Evolutionary conservation across 306 rosid species (phyloP).

Genomic region (Argentina anserina): DNA sequence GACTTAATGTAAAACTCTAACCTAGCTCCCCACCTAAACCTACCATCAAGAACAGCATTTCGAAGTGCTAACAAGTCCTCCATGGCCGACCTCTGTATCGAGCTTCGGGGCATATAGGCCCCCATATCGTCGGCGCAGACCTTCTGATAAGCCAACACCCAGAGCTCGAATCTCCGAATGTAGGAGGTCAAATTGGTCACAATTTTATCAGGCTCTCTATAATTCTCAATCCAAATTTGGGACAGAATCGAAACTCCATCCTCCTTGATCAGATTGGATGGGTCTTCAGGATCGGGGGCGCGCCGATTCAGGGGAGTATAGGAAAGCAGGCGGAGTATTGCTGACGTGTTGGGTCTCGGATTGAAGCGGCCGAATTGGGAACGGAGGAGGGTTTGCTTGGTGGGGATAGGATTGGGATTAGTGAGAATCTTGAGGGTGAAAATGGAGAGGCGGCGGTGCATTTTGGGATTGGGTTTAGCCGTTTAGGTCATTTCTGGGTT

Average conservation of each 20-base stretch:
- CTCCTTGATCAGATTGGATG: constrained; percentile 56
- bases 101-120: constrained; percentile 62
- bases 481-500: constrained; percentile 36
- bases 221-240: constrained; percentile 80
- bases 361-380: constrained; percentile 22
- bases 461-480: constrained; percentile 31
- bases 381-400: constrained; percentile 18
- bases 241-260: constrained; percentile 68
- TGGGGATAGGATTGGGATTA: constrained; percentile 14
- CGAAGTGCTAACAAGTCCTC: constrained; percentile 75
- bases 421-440: constrained; percentile 38
- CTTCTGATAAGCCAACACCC: constrained; percentile 90
- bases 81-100: constrained; percentile 52
- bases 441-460: constrained; percentile 59
- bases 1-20: constrained; percentile 66
- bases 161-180: constrained; percentile 75
- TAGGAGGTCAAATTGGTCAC: constrained; percentile 55
- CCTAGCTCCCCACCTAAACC: constrained; percentile 84
- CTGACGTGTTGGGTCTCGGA: constrained; percentile 23
- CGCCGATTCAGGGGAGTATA: constrained; percentile 41
- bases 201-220: constrained; percentile 57
- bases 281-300: constrained; percentile 59
- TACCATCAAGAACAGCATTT: constrained; percentile 72
- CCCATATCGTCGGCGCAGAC: constrained; percentile 81
- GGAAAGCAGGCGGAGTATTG: constrained; percentile 26